Base-by-base conservation (phyloP, 1,139 yeast genomes). In the Suzukiozyma palmioleophila region DNA sequence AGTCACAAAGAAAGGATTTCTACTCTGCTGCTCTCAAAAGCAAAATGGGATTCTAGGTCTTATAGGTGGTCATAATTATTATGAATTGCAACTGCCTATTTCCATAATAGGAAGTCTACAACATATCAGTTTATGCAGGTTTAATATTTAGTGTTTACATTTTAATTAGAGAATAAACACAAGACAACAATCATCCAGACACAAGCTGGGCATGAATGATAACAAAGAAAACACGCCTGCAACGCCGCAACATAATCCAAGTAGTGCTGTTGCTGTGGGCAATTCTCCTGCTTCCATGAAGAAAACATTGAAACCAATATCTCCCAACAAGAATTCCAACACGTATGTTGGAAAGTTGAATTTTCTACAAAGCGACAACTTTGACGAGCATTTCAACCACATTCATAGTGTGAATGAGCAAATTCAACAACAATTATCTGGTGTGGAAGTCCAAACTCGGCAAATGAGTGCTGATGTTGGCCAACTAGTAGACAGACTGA, bases 31-130 rank as follows among this genome's bases (percentile, higher is more conserved):
- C 84, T 1, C 51, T 78, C 30, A 74, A 70, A 48, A 71, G 73
- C 42, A 76, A 74, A 48, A 64, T 81, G 48, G 85, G 85, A 0
- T 56, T 78, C 28, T 77, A 51, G 35, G n/a, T n/a, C n/a, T n/a
- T n/a, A n/a, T n/a, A n/a, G n/a, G n/a, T n/a, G n/a, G n/a, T n/a
- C n/a, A n/a, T n/a, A n/a, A n/a, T n/a, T n/a, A n/a, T n/a, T n/a
- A n/a, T n/a, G n/a, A n/a, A n/a, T n/a, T n/a, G n/a, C n/a, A n/a
- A n/a, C n/a, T n/a, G 22, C 22, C 4, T 18, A 18, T 18, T 18
- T 5, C 22, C 7, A 18, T 18, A 18, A 5, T 18, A 18, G 22
- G 22, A 26, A 26, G 28, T 26, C 28, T 10, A 26, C n/a, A 11
- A 26, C 4, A 12, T 11, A 28, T 13, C 16, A 10, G 16, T 28